These are phyloP conservation scores for Kokia cookei DNA, from an alignment of 441 rosid genomes.

Conservation along the genomic window DNA sequence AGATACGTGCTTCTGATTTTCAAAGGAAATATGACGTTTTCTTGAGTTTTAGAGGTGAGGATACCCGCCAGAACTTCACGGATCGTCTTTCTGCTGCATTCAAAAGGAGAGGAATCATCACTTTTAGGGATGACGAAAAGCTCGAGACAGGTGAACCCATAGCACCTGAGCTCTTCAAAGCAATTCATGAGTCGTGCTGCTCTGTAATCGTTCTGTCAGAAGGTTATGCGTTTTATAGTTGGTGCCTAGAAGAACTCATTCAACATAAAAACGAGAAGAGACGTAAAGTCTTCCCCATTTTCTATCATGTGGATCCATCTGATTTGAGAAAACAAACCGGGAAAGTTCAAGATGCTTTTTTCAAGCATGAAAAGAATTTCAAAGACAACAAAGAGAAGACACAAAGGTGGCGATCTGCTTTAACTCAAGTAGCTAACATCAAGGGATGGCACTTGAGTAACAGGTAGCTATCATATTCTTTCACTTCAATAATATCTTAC, in stretches of 20 bases:
- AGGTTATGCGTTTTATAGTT: background rate
- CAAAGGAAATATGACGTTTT: too few relatives aligned
- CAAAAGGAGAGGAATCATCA: too few relatives aligned
- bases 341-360: background rate
- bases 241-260: background rate
- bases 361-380: background rate
- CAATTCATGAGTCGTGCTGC: background rate
- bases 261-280: background rate
- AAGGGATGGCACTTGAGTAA: background rate
- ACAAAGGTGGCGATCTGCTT: background rate
- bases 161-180: background rate
- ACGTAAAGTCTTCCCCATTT: background rate
- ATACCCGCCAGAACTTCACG: too few relatives aligned
- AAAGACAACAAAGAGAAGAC: background rate
- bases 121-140: background rate
- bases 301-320: background rate
- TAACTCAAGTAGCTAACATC: background rate
- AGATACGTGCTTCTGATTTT: too few relatives aligned
- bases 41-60: too few relatives aligned
- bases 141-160: background rate
- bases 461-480: background rate
- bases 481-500: background rate
- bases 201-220: background rate
- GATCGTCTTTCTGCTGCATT: too few relatives aligned
- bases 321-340: background rate